Base-by-base conservation (phyloP, 164 flowering plant genomes). In the Vitis riparia region DNA sequence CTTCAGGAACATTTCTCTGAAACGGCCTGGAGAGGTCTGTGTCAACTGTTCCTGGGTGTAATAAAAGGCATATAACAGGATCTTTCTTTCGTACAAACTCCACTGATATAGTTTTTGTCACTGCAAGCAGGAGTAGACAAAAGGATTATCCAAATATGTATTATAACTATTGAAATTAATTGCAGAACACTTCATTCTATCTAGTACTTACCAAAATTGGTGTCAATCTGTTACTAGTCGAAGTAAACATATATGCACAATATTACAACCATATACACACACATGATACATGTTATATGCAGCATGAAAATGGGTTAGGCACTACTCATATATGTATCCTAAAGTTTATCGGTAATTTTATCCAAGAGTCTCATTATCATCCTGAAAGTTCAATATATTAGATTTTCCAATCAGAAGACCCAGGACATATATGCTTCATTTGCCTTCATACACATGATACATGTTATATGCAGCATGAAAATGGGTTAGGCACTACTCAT, bases 21-120 rank as follows among this genome's bases (percentile, higher is more conserved):
- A 92, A 95, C 70, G 99, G 98, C 79, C 74, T 81, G 1, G 99
- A 95, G 19, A 95, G 88, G 83, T 92, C 97, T 14, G 99, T 92
- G 71, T 95, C 91, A 32, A 95, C 99, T 5, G 98, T 95, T 48
- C 99, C 99, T 2, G 98, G 98, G 69, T 95, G 98, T 82, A 93
- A 69, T 53, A 95, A 77, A 58, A 93, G 84, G 88, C 98, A 92
- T 67, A 82, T 47, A 51, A 95, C 72, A 29, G 97, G 96, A 78
- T 91, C 97, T 78, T 86, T 92, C 86, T 73, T 92, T 23, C 91
- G 74, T 27, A 87, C 90, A 70, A 91, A 82, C 74, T 95, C 99
- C 76, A 91, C 87, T 0, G 99, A 86, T n/a, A 87, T 73, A 47
- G 83, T 88, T 83, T 88, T 95, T 30, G 94, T 91, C 82, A 95